These are phyloP conservation scores for Globisporangium apiculatum DNA, from an alignment of 352 stramenopile species.

Conservation along the genomic window DNA sequence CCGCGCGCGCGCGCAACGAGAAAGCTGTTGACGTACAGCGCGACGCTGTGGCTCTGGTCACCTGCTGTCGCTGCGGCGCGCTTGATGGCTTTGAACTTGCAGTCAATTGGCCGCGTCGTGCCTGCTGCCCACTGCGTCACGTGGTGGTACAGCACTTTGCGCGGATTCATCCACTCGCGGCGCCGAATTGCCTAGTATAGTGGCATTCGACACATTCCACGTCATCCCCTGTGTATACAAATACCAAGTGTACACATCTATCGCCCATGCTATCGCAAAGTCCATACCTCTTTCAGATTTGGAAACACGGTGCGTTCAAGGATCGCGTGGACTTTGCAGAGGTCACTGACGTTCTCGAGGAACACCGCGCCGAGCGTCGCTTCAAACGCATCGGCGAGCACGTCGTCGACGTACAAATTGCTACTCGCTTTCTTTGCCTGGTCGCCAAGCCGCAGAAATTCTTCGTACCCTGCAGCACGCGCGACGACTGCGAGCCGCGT, in stretches of 20 bases:
- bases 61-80: slow-evolving; percentile 5
- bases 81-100: slow-evolving; percentile 45
- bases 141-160: slow-evolving; percentile 63
- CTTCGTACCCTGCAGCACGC: slow-evolving; percentile 44
- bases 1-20: slow-evolving; percentile 52
- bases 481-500: slow-evolving; percentile 61
- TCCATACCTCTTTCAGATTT: slow-evolving; percentile 42
- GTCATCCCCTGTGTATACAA: neutral
- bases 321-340: slow-evolving; percentile 56
- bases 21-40: slow-evolving; percentile 60
- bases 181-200: slow-evolving; percentile 43
- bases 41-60: slow-evolving; percentile 39
- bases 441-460: slow-evolving; percentile 69
- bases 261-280: neutral
- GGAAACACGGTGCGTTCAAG: slow-evolving; percentile 60
- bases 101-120: slow-evolving; percentile 24
- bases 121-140: slow-evolving; percentile 43
- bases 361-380: slow-evolving; percentile 70
- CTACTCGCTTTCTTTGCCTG: slow-evolving; percentile 37
- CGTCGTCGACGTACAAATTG: slow-evolving; percentile 67
- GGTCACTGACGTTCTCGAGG: slow-evolving; percentile 53
- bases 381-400: slow-evolving; percentile 78
- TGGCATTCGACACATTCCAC: too few relatives aligned
- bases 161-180: slow-evolving; percentile 80
- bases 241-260: neutral